Conservation (phyloP, 768 basidiomycete species). For the Mycena chlorophos region DNA sequence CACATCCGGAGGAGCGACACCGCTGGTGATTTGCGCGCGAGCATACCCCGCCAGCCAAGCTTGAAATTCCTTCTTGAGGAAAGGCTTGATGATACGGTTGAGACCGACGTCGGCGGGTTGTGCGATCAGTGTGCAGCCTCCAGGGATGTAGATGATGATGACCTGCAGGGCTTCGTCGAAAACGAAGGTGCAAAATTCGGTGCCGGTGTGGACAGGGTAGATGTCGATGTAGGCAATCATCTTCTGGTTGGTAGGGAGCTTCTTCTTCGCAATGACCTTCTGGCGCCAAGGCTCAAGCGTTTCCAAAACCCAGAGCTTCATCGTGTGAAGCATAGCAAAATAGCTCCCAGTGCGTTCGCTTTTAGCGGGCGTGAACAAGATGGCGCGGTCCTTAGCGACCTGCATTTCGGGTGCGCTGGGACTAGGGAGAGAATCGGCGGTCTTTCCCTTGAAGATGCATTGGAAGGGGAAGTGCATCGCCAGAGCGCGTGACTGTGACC, state of each 20-base stretch:
- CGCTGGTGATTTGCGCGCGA: not conserved
- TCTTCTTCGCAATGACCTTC: not conserved
- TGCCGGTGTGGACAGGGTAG: conserved; percentile 25
- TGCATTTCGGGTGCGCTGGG: not conserved
- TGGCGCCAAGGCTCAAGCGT: not conserved
- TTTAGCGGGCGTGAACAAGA: not conserved
- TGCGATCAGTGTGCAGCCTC: not conserved
- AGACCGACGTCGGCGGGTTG: not conserved
- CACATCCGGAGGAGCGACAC: not conserved
- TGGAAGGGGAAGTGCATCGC: not conserved
- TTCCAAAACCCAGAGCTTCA: not conserved
- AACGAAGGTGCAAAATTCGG: conserved; percentile 17
- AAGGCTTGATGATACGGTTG: not conserved
- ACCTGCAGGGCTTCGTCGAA: not conserved
- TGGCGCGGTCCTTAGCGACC: not conserved
- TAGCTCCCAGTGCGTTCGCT: not conserved
- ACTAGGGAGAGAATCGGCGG: not conserved
- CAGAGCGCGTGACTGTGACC: not conserved
- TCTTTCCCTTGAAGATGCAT: not conserved
- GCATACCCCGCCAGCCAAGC: not conserved
- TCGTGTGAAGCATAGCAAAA: not conserved
- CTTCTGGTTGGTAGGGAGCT: conserved; percentile 6
- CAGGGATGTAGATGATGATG: not conserved
- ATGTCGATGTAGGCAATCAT: conserved; percentile 23
- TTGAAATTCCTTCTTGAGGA: not conserved